These are phyloP conservation scores for Solanum aculeatissimum DNA, from an alignment of 305 asterid species.

Conservation along the genomic window DNA sequence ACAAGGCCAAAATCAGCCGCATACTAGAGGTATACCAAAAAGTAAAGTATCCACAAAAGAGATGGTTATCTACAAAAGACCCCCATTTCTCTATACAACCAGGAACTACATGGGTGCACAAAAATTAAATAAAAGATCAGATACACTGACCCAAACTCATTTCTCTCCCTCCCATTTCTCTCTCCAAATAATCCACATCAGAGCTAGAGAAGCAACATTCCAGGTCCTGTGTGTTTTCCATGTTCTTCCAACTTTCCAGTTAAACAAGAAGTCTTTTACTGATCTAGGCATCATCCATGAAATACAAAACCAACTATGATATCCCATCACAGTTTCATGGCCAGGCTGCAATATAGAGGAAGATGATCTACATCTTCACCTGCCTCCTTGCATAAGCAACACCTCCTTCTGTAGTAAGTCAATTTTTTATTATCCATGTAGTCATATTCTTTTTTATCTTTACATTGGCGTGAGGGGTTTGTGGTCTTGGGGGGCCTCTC, in stretches of 20 bases:
- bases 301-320: not conserved
- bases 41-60: not conserved
- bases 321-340: not conserved
- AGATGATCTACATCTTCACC: not conserved
- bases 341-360: not conserved
- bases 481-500: not conserved
- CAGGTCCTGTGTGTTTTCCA: not conserved
- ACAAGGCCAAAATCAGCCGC: not conserved
- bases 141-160: not conserved
- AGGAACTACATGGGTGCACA: not conserved
- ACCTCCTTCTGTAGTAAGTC: not conserved
- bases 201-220: not conserved
- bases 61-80: not conserved
- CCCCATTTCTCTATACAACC: not conserved
- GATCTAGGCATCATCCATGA: not conserved
- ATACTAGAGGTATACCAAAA: not conserved
- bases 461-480: not conserved
- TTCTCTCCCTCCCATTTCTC: not conserved
- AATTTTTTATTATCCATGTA: too few relatives aligned
- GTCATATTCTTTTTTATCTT: not conserved
- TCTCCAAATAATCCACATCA: not conserved
- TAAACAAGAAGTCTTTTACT: not conserved
- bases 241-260: not conserved
- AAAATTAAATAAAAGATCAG: not conserved
- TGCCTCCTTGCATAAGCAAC: not conserved